These are phyloP conservation scores for Boletellus deceptivus DNA, from an alignment of 1,284 basidiomycete genomes.

Conservation along the genomic window DNA sequence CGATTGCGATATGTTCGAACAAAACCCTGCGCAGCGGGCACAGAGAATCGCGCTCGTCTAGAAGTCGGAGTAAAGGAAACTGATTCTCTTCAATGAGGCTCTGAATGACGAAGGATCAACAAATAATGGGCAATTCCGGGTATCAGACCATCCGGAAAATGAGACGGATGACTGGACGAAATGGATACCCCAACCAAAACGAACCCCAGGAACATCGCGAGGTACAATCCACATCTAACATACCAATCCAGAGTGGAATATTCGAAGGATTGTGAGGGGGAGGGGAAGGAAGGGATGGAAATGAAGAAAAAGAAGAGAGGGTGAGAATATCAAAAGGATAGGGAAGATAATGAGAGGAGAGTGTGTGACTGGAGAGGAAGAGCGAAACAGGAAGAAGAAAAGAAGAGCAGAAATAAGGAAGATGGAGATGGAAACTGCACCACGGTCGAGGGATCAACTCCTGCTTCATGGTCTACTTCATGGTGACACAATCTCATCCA, in stretches of 20 bases:
- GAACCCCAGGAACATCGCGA: not conserved
- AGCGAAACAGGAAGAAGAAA: too few species aligned
- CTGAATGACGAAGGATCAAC: conserved; percentile 12
- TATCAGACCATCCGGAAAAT: conserved; percentile 1
- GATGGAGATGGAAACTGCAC: conserved; percentile 11
- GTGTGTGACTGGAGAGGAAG: too few species aligned
- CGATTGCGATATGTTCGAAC: conserved; percentile 6
- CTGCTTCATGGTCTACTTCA: conserved; percentile 7
- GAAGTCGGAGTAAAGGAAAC: conserved; percentile 4
- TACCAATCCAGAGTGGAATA: conserved; percentile 3
- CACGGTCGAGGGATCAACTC: conserved; percentile 11
- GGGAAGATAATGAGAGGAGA: too few species aligned
- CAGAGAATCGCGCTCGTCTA: not conserved
- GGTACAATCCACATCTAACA: conserved; percentile 4
- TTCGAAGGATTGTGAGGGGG: too few species aligned
- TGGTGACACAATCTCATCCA: conserved; percentile 8
- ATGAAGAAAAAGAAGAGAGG: not conserved
- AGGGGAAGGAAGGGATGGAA: conserved; percentile 6
- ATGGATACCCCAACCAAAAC: not conserved
- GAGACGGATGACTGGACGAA: not conserved
- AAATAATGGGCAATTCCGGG: conserved; percentile 1
- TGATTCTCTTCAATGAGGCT: not conserved
- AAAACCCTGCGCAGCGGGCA: conserved; percentile 4
- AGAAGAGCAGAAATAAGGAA: too few species aligned
- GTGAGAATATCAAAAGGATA: too few species aligned